Evolutionary conservation across 441 rosid genomes (phyloP).

Genomic region (Populus tomentosa): DNA sequence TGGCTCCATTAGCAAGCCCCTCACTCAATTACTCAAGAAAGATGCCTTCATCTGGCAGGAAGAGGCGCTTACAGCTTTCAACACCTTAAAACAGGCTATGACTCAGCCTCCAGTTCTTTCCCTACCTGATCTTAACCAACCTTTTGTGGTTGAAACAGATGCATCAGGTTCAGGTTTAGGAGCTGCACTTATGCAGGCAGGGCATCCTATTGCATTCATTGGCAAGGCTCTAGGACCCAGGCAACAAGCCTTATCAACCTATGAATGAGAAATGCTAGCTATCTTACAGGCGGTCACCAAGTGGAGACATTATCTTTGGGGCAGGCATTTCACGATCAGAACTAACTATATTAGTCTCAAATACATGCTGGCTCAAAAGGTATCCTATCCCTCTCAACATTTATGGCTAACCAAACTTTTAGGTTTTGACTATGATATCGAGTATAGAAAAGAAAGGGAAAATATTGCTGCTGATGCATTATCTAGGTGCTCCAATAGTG

Average conservation of each 20-base stretch:
- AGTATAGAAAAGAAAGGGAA: not conserved
- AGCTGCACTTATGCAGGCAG: not conserved
- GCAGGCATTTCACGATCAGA: not conserved
- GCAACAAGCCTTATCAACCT: not conserved
- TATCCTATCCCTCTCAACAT: not conserved
- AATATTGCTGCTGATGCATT: slow-evolving; percentile 1
- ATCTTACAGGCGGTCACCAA: not conserved
- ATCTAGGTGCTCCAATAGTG: not conserved
- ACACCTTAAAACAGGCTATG: not conserved
- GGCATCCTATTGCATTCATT: not conserved
- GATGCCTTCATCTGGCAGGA: not conserved
- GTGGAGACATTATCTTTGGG: slow-evolving; percentile 8
- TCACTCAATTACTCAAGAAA: not conserved
- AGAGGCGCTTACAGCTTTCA: not conserved
- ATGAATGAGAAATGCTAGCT: slow-evolving; percentile 2
- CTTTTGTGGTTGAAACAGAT: not conserved
- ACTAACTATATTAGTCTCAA: slow-evolving; percentile 1
- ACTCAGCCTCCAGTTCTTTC: not conserved
- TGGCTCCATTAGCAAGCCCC: not conserved
- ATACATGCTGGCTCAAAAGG: not conserved
- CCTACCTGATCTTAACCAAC: not conserved
- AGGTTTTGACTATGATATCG: not conserved
- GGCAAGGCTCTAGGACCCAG: not conserved
- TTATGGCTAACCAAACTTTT: not conserved
- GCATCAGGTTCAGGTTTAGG: not conserved